Percentiles rank a stretch among this genome's conserved stretches.
Conservation (phyloP, 441 rosid genomes). For the Populus hybrid region DNA sequence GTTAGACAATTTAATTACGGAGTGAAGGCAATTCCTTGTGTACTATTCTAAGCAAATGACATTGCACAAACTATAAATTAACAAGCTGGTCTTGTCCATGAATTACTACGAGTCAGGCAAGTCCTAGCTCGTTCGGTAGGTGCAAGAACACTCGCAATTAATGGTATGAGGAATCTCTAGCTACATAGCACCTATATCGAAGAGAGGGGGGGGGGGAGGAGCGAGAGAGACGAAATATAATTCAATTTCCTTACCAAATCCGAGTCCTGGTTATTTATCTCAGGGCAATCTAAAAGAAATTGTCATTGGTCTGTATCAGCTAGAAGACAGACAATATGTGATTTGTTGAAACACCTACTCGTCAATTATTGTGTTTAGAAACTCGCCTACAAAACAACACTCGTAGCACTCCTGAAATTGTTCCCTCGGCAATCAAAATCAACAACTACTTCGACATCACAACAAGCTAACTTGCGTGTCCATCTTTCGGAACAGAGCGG, state of each 20-base stretch:
- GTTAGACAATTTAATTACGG: background rate
- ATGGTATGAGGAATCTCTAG: background rate
- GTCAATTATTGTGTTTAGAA: background rate
- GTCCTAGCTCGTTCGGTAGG: background rate
- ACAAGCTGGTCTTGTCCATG: background rate
- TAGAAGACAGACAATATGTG: background rate
- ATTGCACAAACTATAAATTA: background rate
- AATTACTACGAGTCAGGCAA: background rate
- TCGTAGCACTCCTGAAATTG: background rate
- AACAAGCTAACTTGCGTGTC: background rate
- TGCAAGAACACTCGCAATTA: background rate
- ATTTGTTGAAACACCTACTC: background rate
- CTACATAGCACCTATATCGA: background rate
- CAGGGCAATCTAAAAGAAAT: background rate
- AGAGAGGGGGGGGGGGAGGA: background rate
- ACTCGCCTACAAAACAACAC: background rate
- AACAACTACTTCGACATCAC: background rate
- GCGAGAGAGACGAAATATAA: no score
- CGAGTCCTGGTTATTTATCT: slow-evolving; percentile 10
- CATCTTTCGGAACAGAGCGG: background rate
- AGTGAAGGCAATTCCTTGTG: background rate
- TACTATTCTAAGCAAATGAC: background rate
- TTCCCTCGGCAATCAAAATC: background rate
- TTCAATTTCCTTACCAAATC: slow-evolving; percentile 18
- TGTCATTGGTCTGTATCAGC: background rate